Evolutionary conservation across 768 basidiomycete genomes (phyloP), one percentile per base, ranked within the genome.

Genomic region (Termitomyces sp.): DNA sequence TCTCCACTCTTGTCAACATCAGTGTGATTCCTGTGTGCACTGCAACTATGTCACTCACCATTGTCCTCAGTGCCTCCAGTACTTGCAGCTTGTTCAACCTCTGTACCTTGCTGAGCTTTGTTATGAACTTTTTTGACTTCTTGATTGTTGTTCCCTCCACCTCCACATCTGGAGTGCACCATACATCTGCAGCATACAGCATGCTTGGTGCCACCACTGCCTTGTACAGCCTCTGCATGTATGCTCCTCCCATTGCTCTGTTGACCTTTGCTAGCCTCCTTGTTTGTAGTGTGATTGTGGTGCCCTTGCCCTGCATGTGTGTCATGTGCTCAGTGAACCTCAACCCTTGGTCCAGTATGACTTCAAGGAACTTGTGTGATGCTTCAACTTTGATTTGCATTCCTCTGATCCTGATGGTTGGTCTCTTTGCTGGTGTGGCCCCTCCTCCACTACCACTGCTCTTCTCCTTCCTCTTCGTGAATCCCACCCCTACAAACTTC

Each of bases 311-410:
- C 0, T 22, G n/a, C 26, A 6, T 37, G 16, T 4, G 53, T 5
- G 57, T 48, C 13, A 37, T 29, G 4, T 68, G 63, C 2, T 46
- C 47, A 1, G 51, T 62, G 59, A 63, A 68, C 0, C 28, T 1
- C 2, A 67, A 47, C 31, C 60, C 39, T n/a, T 67, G 47, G 39
- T 68, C 50, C 1, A 68, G 2, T 0, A 63, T 37, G 3, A 68
- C 42, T 0, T 60, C 65, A 20, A 68, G 56, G 56, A 59, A 65
- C 22, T 55, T 62, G 47, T 56, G 26, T 7, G 44, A 2, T 5
- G 46, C 0, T 5, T 29, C 22, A 2, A 33, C 6, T 6, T 29
- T 29, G 29, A 29, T 29, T 29, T 6, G 3, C 29, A 29, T 29
- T n/a, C 29, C 29, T 3, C 29, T 29, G 29, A 3, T n/a, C 9